Evolutionary conservation across 306 rosid species (phyloP), one percentile per base, ranked within the genome.

Genomic region (Clitoria ternatea): DNA sequence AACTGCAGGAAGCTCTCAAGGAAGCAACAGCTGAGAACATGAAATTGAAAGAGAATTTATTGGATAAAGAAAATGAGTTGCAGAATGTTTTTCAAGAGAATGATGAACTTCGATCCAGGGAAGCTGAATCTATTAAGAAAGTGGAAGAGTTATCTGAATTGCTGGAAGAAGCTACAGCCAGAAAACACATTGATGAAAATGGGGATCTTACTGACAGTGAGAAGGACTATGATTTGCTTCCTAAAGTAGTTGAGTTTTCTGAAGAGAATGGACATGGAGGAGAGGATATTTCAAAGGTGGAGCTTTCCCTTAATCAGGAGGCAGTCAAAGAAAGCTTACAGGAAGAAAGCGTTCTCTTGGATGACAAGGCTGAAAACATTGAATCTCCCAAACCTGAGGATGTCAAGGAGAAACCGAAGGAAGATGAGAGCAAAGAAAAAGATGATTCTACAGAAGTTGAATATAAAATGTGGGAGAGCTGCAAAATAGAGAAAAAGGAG

Each of bases 401-500:
- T 39, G 61, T 44, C 79, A 85, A 84, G 37, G 91, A 85, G 39
- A 84, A 85, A 44, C 52, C 80, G 18, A 79, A 78, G 72, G 94
- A 80, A 74, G 85, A 82, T 20, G 84, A 55, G 69, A 73, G 13
- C 57, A 86, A 84, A 69, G 89, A 62, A 50, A 89, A 87, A 45
- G 95, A 87, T 10, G 90, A 84, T 8, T 76, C 85, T 0, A 85
- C 72, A 6, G 81, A 89, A 77, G 94, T 76, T 22, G 94, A 84
- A 75, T 87, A 56, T 72, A 82, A 92, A 77, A 92, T 92, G 98
- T 87, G 98, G 97, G 97, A 92, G 80, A 89, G 94, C 83, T 89
- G 91, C 88, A 87, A 84, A 78, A 94, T 94, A 62, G 98, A 94
- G 81, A 94, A 90, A 91, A 92, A 90, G 78, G 98, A 94, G 73